Evolutionary conservation across 768 basidiomycete species (phyloP).

Genomic region (Sporobolomyces phaffii): DNA sequence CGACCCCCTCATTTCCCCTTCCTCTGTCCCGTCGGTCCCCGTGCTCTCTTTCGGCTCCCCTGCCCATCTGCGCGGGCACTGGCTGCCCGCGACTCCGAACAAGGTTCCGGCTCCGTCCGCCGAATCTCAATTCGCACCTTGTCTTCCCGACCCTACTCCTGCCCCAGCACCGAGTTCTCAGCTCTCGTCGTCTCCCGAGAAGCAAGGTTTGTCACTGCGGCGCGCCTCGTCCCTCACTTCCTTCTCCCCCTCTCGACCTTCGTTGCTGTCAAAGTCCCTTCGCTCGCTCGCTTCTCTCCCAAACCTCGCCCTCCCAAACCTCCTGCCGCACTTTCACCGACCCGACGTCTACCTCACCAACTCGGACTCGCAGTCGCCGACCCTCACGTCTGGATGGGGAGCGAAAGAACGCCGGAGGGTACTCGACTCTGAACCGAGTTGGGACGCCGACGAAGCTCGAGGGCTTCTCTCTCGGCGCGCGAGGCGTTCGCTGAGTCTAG

Average conservation of each 20-base stretch:
- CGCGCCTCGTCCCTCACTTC: not conserved
- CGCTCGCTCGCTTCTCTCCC: conserved; percentile 25
- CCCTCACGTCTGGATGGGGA: conserved; percentile 21
- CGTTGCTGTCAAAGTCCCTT: conserved; percentile 32
- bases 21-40: not conserved
- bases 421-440: conserved; percentile 21
- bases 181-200: not conserved
- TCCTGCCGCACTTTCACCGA: conserved; percentile 1
- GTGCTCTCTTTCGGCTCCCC: conserved; percentile 3
- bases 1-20: conserved; percentile 27
- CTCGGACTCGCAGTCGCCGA: not conserved
- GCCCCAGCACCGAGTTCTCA: not conserved
- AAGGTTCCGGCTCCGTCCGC: not conserved
- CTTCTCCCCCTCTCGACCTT: not conserved
- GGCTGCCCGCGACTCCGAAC: conserved; percentile 14
- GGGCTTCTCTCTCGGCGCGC: not conserved
- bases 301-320: conserved; percentile 17
- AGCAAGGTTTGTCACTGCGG: not conserved
- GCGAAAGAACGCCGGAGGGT: conserved; percentile 23
- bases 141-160: not conserved
- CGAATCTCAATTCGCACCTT: not conserved
- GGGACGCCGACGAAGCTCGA: conserved; percentile 32
- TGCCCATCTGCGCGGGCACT: conserved; percentile 4
- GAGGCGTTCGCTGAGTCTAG: not conserved
- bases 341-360: conserved; percentile 9